These are phyloP conservation scores for Ophiosphaerella herpotricha DNA, from an alignment of 2,329 filamentous ascomycete genomes.

Conservation along the genomic window DNA sequence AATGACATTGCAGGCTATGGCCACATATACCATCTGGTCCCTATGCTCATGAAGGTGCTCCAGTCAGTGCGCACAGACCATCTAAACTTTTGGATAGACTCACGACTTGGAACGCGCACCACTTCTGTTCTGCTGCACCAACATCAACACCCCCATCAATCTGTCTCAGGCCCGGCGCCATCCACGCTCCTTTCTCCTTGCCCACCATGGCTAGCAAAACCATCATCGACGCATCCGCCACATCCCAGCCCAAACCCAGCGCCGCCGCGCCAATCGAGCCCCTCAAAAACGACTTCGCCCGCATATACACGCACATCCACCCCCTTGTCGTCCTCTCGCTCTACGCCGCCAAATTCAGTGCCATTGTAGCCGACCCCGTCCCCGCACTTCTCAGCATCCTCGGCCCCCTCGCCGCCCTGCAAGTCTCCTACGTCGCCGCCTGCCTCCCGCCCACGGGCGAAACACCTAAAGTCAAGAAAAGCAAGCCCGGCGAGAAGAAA, in stretches of 20 bases:
- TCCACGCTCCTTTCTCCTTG: conserved; percentile 14
- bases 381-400: conserved; percentile 65
- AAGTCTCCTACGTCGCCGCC: conserved; percentile 62
- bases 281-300: conserved; percentile 54
- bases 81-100: conserved; percentile 14
- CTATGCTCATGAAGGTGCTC: conserved; percentile 18
- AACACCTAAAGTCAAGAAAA: conserved; percentile 55
- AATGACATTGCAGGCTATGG: background rate
- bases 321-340: conserved; percentile 68
- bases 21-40: background rate
- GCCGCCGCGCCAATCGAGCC: conserved; percentile 50
- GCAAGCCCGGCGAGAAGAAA: conserved; percentile 51
- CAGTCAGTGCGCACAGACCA: conserved; percentile 20
- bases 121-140: conserved; percentile 6
- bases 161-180: conserved; percentile 21
- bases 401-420: conserved; percentile 66
- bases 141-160: background rate
- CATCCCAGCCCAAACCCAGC: conserved; percentile 25
- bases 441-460: conserved; percentile 62
- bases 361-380: conserved; percentile 72
- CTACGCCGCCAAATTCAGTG: conserved; percentile 66
- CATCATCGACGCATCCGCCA: conserved; percentile 27
- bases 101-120: conserved; percentile 18
- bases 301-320: conserved; percentile 67
- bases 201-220: conserved; percentile 32